Evolutionary conservation across 192 early-diverging fungal genomes (phyloP), one percentile per base, ranked within the genome.

Genomic region (Gamsiella multidivaricata): DNA sequence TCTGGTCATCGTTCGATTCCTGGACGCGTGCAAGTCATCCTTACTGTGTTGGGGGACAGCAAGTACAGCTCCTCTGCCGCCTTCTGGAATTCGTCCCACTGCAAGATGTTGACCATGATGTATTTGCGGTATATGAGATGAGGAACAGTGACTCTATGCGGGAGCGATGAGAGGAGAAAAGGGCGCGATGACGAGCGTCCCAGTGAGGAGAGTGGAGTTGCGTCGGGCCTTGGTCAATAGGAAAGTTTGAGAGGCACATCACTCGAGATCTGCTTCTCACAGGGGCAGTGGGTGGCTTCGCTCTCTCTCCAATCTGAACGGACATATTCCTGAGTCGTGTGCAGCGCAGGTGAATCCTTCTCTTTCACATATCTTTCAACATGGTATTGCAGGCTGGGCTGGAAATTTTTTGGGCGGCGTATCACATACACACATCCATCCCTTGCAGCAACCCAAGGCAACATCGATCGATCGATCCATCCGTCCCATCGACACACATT

Each of bases 71-170:
- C 88, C 57, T 93, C 92, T 31, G 86, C 88, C 17, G 89, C 90
- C 54, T 87, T 85, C 79, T 94, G 88, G 65, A 90, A 94, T 34
- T 92, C 87, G 60, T 93, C 91, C 91, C 91, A 94, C 23, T 69
- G 71, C 14, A 84, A 85, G 50, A 94, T 87, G 80, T 93, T 93
- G 43, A 88, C 87, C 90, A 90, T 91, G 31, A 25, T 67, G 54
- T 33, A 25, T 41, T 7, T 53, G 54, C 22, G 29, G 22, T 32
- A 34, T 60, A 15, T 36, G 7, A 18, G 54, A 57, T 36, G 54
- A 41, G 20, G 5, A 14, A 54, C 3, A 33, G 15, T 5, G 37
- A 54, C 37, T 9, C 7, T 39, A 9, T 39, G 7, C 37, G 12
- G 37, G 5, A 39, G 12, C 5, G 37, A 46, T 6, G 20, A 39